Evolutionary conservation across 495 filamentous ascomycete genomes (phyloP), one percentile per base, ranked within the genome.

Genomic region (Podospora comata): DNA sequence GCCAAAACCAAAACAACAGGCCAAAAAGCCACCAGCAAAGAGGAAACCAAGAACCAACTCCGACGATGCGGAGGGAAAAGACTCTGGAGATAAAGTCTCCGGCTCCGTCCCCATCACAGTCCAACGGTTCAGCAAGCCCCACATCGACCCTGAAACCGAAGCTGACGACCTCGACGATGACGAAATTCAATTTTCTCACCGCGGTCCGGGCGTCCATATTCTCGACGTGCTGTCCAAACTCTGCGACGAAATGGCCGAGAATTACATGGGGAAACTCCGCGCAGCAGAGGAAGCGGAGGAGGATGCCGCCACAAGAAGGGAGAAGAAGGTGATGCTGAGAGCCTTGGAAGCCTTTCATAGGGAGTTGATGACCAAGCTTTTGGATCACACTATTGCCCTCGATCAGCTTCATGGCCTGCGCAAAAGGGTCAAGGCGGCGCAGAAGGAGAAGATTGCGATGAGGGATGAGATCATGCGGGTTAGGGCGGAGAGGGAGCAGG

Each of bases 151-250:
- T 20, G 68, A 65, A 15, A 74, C 70, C 19, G 77, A 72, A 18
- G 79, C 80, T 39, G 82, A 84, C 26, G 30, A 63, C 7, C 73
- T 76, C 58, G 74, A 73, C 15, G 83, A 83, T 68, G 66, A 75
- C 20, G 80, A 82, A 0, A 85, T 85, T 55, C 80, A 83, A 5
- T 83, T 82, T 54, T 72, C 85, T 13, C 87, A 81, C 68, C 84
- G 86, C n/a, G 82, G 82, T 28, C 9, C 39, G 9, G 89, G 87
- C 32, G 88, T 90, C 66, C 92, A 91, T 69, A 80, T 86, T 1
- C 82, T 91, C 19, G 90, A 92, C 62, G 90, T 92, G 0, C 74
- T 92, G 11, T 81, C 85, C 60, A 88, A 91, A 74, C 83, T 92
- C 56, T 91, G 89, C 76, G 84, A 87, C 56, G 90, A 92, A 73